Evolutionary conservation across 352 stramenopile species (phyloP), one percentile per base, ranked within the genome.

Genomic region (Phytophthora gonapodyides): DNA sequence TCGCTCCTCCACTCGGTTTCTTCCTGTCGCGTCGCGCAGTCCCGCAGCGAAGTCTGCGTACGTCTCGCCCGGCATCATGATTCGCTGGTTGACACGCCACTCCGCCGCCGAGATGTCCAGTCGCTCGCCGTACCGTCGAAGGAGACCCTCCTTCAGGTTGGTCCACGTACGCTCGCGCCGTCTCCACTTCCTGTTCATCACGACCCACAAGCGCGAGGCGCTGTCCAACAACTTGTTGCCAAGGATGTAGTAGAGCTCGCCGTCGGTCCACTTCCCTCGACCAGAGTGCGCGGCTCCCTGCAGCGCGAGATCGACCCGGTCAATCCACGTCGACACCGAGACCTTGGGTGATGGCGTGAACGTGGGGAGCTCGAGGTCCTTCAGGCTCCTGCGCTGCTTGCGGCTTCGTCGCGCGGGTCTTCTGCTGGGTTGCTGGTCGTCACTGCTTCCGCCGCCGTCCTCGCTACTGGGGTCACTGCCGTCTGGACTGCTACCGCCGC

Each of bases 221-320:
- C 40, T 43, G 3, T 52, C 42, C 31, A 44, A 17, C 31, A 45
- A 33, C 52, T 52, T 60, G 42, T 60, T 60, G 7, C 52, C 52
- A 2, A 52, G 0, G 11, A 52, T 44, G 33, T 31, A 60, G 17
- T 52, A 60, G 2, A 52, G 41, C 13, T 52, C 33, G 2, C n/a
- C 5, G 33, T 46, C 41, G 5, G 41, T 52, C 52, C 52, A 60
- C 2, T 37, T 6, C 0, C 41, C 52, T 11, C 52, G 52, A 12
- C 33, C 42, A 0, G 49, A 38, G 2, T 48, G 19, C 7, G n/a
- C 7, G 1, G 40, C 40, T 9, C 16, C 40, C 15, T 21, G 8
- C 33, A 42, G n/a, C 7, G 30, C 45, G 7, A 53, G 31, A 16
- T 48, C 42, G 1, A 48, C 24, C 3, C 42, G 19, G 10, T 48